Evolutionary conservation across 345 rosid genomes (phyloP), one percentile per base, ranked within the genome.

Genomic region (Ricinus communis): DNA sequence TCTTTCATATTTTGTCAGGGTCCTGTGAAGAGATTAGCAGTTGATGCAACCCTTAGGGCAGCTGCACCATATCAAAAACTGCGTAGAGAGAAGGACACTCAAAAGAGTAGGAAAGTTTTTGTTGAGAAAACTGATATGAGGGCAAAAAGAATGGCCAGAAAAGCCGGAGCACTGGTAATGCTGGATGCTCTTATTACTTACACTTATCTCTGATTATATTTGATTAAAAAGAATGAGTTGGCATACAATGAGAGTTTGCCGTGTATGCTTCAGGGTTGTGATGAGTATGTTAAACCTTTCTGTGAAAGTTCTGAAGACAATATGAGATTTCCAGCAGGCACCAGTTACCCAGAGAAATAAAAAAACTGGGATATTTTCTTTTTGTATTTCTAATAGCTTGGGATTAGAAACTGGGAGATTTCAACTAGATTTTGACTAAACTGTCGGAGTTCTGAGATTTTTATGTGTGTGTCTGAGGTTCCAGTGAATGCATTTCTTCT

Each of bases 21-120:
- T 76, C 96, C 98, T 24, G 83, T 94, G 43, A 91, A 87, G 86
- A 83, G 97, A 81, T 80, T 94, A 81, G 98, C 97, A 56, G 96
- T 94, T 68, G 97, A 94, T 90, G 98, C 97, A 64, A 94, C 96
- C 74, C 92, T 94, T 73, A 90, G 98, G 81, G 98, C 98, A 66
- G 97, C 98, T 69, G 98, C 96, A 53, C 97, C 98, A 50, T 94
- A 90, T 79, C 98, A 94, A 80, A 91, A 91, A 77, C 80, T 91
- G 84, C 93, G 96, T 40, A 84, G 85, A 81, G 97, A 88, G 82
- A 91, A 73, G 78, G 94, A 94, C 73, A 77, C 67, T 61, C 85
- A 54, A 65, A 90, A 85, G 68, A 86, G 15, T 67, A 88, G 97
- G 87, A 91, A 88, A 81, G 97, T 91, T 70, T 94, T 81, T 78